Evolutionary conservation across 352 stramenopile genomes (phyloP), one percentile per base, ranked within the genome.

Genomic region (Thraustotheca clavata): DNA sequence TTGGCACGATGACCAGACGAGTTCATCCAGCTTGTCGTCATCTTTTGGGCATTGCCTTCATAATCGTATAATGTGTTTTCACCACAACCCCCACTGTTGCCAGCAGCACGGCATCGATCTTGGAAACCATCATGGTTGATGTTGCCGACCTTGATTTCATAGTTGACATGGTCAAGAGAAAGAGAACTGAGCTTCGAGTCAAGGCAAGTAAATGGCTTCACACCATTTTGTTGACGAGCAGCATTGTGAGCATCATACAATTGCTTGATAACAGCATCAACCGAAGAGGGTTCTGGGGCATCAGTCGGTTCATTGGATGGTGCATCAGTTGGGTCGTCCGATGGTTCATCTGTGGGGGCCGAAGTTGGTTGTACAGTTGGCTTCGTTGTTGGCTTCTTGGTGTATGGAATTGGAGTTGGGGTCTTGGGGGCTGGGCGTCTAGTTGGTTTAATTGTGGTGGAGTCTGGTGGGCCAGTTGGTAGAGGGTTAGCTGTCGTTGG

Each of bases 181-280:
- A 52, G 43, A 24, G 43, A 52, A 31, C n/a, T 52, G 24, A 52
- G 43, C 43, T 52, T 52, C 43, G 43, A 52, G 43, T 52, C 34
- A 31, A 52, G 43, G 43, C 43, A 52, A 14, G 43, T 20, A 31
- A 52, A 52, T 14, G 43, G 43, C 43, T 52, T 52, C 24, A 52
- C 24, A 11, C 43, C 43, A 31, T 52, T 52, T 31, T 52, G 31
- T 31, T 52, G 43, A 18, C 43, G 43, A 24, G 12, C 43, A 18
- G 31, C 11, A 31, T 52, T 52, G 43, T 52, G 43, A 31, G 34
- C 31, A 24, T 52, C n/a, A 18, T 35, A 52, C 2, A 52, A 31
- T 18, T 52, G 43, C 43, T 52, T 14, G 43, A 24, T 31, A 24
- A 52, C n/a, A 14, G 27, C 43, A 31, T 24, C 43, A 7, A 6